Evolutionary conservation across 1,284 basidiomycete genomes (phyloP).

Genomic region (Cystobasidium slooffiae): DNA sequence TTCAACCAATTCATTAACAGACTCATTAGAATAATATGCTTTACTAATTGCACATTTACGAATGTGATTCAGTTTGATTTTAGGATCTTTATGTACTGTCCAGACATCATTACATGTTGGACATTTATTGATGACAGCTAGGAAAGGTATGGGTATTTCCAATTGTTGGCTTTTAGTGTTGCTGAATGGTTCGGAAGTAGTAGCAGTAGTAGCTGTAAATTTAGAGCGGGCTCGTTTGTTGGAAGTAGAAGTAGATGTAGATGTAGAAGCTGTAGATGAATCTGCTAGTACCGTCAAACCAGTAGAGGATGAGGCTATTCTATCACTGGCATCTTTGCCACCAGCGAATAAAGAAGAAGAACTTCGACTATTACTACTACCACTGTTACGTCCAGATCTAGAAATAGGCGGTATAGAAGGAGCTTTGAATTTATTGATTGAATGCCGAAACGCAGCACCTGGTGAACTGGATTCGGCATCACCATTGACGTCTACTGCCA

Average conservation of each 20-base stretch:
- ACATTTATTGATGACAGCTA: conserved; percentile 25
- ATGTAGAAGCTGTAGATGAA: conserved; percentile 6
- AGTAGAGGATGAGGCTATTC: not conserved
- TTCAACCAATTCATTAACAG: conserved; percentile 21
- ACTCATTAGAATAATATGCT: not conserved
- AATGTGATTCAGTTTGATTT: conserved; percentile 30
- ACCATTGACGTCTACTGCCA: not conserved
- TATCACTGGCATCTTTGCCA: not conserved
- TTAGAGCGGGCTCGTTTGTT: not conserved
- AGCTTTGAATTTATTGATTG: conserved; percentile 23
- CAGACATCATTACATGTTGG: conserved; percentile 28
- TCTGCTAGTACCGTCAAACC: not conserved
- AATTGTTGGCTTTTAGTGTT: conserved; percentile 1
- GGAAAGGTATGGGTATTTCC: conserved; percentile 20
- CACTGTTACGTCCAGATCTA: not conserved
- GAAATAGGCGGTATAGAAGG: conserved; percentile 9
- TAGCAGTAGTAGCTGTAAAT: not conserved
- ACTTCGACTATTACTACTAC: not conserved
- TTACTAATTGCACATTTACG: conserved; percentile 26
- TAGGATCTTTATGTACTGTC: conserved; percentile 28
- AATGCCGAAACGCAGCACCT: conserved; percentile 14
- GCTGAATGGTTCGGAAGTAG: not conserved
- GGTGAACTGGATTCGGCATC: not conserved
- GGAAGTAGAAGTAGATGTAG: not conserved
- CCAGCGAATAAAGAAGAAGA: not conserved